Evolutionary conservation across 176 grass and related monocot genomes (phyloP).

Genomic region (Urochloa ruziziensis): DNA sequence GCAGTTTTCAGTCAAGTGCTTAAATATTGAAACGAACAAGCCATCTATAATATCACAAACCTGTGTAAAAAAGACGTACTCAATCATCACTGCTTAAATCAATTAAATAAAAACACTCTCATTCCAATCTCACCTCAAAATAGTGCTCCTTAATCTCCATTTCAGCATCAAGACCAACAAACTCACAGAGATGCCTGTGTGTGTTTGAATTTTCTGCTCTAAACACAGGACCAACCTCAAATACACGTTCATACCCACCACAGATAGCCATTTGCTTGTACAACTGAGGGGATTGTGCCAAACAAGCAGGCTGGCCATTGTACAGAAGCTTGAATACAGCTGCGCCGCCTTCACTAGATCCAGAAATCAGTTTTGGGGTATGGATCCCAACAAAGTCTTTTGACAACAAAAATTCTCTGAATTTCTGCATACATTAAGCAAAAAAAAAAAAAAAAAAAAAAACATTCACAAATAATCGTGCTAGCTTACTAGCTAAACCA

Average conservation of each 20-base stretch:
- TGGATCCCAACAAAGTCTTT: constrained; percentile 86
- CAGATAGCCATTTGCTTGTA: constrained; percentile 84
- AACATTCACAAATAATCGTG: background rate
- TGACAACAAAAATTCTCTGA: constrained; percentile 62
- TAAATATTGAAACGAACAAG: constrained; percentile 91
- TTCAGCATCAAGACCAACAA: constrained; percentile 93
- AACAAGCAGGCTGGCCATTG: constrained; percentile 89
- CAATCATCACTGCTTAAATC: background rate
- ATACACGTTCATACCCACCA: constrained; percentile 82
- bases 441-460: background rate
- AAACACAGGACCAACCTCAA: constrained; percentile 83
- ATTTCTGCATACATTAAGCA: constrained; percentile 41
- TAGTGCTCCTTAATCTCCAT: constrained; percentile 98
- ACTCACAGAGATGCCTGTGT: constrained; percentile 93
- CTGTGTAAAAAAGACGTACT: constrained; percentile 29
- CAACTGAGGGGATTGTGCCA: constrained; percentile 89
- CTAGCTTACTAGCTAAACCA: background rate
- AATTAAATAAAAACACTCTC: background rate
- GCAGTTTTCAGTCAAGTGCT: constrained; percentile 80
- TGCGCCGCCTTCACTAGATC: constrained; percentile 94
- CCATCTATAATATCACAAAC: constrained; percentile 88
- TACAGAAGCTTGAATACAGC: constrained; percentile 80
- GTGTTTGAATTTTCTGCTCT: constrained; percentile 93
- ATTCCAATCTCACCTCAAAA: constrained; percentile 64
- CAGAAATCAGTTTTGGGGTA: constrained; percentile 68